A percentile compares a stretch with the other conserved stretches of the same genome.
These are phyloP conservation scores for Penicillium atrosanguineum DNA, from an alignment of 495 filamentous ascomycete species.

Conservation along the genomic window DNA sequence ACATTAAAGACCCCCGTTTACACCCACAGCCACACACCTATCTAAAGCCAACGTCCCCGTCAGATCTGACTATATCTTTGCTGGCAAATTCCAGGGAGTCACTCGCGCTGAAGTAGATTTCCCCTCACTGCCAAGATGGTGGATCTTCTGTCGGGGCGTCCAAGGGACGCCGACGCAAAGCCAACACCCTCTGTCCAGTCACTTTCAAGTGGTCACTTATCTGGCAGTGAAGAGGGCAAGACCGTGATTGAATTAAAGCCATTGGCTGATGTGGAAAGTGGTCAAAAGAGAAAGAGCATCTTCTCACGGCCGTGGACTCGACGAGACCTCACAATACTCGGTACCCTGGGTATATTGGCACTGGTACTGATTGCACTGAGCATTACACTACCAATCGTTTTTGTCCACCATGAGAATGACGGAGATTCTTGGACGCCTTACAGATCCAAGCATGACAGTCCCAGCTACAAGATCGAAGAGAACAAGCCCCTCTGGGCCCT, in stretches of 20 bases:
- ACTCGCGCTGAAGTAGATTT: background rate
- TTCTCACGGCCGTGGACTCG: conserved; percentile 18
- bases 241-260: background rate
- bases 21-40: conserved; percentile 5
- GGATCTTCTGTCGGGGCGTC: background rate
- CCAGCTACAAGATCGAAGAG: conserved; percentile 20
- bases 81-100: background rate
- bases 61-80: background rate
- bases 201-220: background rate
- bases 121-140: background rate
- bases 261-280: background rate
- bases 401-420: conserved; percentile 3
- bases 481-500: conserved; percentile 23
- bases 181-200: conserved; percentile 5
- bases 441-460: conserved; percentile 11
- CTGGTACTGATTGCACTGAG: conserved; percentile 13
- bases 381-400: conserved; percentile 20
- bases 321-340: conserved; percentile 8
- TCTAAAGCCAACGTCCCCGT: background rate
- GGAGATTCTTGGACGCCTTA: conserved; percentile 7
- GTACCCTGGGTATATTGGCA: conserved; percentile 11
- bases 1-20: conserved; percentile 5
- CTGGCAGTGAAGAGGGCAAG: conserved; percentile 2
- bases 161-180: background rate
- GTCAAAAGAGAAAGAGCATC: conserved; percentile 5